Percentiles rank a stretch among this genome's conserved stretches.
These are phyloP conservation scores for Neospermospora avenae DNA, from an alignment of 2,329 filamentous ascomycete genomes.

Conservation along the genomic window DNA sequence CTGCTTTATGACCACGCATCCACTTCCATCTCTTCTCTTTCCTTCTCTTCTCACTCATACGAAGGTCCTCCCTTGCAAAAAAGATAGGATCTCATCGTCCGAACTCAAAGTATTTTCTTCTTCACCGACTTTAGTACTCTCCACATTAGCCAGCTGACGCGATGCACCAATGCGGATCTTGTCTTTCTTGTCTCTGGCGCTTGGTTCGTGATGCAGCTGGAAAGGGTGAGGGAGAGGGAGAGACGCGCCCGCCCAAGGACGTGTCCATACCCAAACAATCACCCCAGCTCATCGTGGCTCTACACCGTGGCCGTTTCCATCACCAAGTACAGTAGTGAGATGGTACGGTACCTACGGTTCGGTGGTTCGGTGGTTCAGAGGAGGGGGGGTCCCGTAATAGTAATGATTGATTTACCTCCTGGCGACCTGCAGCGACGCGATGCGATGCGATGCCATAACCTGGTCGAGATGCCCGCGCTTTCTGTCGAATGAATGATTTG, in stretches of 20 bases:
- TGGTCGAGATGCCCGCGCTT: slow-evolving; percentile 4
- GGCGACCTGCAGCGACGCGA: slow-evolving; percentile 7
- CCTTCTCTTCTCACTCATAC: background rate
- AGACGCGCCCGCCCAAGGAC: background rate
- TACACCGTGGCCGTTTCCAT: slow-evolving; percentile 3
- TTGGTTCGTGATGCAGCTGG: background rate
- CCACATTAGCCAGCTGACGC: background rate
- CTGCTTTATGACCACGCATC: background rate
- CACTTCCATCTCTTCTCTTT: no score
- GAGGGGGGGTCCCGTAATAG: no score
- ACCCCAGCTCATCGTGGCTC: background rate
- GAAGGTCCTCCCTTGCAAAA: background rate
- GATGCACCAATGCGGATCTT: slow-evolving; percentile 1
- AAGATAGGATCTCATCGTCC: background rate
- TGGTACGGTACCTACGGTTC: no score
- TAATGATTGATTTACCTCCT: background rate
- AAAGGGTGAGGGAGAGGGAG: no score
- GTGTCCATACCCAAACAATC: background rate
- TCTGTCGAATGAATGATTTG: slow-evolving; percentile 2
- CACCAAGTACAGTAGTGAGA: no score
- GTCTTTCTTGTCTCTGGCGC: background rate
- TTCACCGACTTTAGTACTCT: slow-evolving; percentile 4
- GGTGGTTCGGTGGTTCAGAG: no score
- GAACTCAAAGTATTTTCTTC: background rate
- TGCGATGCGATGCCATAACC: no score